Conservation (phyloP, 2,329 filamentous ascomycete genomes). For the Cadophora sp. region DNA sequence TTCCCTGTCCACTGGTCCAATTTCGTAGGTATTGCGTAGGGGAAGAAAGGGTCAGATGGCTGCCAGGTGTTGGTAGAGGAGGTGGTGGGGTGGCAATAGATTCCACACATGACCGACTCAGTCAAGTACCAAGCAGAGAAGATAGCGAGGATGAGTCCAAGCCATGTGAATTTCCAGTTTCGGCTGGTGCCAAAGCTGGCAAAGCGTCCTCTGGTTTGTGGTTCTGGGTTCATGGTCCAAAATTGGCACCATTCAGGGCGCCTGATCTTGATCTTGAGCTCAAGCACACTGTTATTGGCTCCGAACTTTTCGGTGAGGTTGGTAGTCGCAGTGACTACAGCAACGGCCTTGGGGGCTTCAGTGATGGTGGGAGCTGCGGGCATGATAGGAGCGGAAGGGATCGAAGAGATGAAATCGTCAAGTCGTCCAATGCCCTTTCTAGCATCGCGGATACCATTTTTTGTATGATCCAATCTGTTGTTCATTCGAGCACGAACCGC, state of each 20-base stretch:
- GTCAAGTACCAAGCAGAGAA: constrained; percentile 59
- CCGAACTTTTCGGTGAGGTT: not conserved
- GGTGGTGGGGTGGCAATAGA: constrained; percentile 60
- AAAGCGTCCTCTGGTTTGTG: constrained; percentile 5
- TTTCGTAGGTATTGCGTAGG: constrained; percentile 66
- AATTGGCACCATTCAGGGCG: not conserved
- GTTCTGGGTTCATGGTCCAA: constrained; percentile 15
- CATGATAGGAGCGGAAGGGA: constrained; percentile 34
- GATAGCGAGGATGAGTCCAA: constrained; percentile 48
- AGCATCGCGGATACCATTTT: constrained; percentile 60
- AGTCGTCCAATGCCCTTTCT: constrained; percentile 65
- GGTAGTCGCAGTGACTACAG: not conserved
- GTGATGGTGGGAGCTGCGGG: not conserved
- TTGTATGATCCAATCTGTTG: constrained; percentile 57
- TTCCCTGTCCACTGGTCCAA: constrained; percentile 62
- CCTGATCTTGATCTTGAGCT: constrained; percentile 2
- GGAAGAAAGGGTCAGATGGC: constrained; percentile 64
- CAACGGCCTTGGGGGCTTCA: not conserved
- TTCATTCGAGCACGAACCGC: constrained; percentile 58
- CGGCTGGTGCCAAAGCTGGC: constrained; percentile 9
- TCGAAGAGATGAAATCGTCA: constrained; percentile 55
- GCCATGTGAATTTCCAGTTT: constrained; percentile 40
- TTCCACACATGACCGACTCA: constrained; percentile 60
- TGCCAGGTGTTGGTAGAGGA: constrained; percentile 59
- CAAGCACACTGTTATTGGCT: not conserved